phyloP scores from a whole-genome alignment of 2,329 filamentous ascomycete genomes.

The Sporothrix dimorphospora region DNA sequence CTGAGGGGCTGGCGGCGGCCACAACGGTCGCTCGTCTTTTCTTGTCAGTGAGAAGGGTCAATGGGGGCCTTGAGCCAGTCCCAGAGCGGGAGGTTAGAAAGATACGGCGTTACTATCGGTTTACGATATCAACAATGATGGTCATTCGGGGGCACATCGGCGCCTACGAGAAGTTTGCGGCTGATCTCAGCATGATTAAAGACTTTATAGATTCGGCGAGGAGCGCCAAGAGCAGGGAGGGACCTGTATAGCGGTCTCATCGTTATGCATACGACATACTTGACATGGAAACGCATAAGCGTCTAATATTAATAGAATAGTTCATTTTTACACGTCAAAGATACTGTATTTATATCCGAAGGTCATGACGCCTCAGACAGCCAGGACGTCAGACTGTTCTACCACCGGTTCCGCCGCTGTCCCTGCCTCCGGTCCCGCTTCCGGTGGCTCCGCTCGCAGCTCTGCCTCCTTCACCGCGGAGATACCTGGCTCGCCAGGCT shows the following conservation, averaged over 20 bases:
- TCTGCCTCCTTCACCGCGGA: too few species aligned
- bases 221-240: not conserved
- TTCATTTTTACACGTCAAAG: not conserved
- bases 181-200: not conserved
- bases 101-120: not conserved
- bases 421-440: not conserved
- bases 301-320: not conserved
- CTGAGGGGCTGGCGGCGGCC: slow-evolving; percentile 45
- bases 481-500: not conserved
- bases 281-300: not conserved
- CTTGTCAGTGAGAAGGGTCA: not conserved
- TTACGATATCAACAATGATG: not conserved
- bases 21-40: not conserved
- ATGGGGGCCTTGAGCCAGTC: not conserved
- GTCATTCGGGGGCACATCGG: not conserved
- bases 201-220: not conserved
- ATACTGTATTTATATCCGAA: not conserved
- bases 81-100: not conserved
- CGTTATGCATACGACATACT: not conserved
- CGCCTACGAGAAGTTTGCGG: not conserved
- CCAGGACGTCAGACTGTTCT: not conserved
- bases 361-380: not conserved
- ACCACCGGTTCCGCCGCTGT: not conserved
- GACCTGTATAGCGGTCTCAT: not conserved
- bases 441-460: too few species aligned